These are phyloP conservation scores for Verticillium dahliae DNA, from an alignment of 2,329 filamentous ascomycete species.

Conservation along the genomic window DNA sequence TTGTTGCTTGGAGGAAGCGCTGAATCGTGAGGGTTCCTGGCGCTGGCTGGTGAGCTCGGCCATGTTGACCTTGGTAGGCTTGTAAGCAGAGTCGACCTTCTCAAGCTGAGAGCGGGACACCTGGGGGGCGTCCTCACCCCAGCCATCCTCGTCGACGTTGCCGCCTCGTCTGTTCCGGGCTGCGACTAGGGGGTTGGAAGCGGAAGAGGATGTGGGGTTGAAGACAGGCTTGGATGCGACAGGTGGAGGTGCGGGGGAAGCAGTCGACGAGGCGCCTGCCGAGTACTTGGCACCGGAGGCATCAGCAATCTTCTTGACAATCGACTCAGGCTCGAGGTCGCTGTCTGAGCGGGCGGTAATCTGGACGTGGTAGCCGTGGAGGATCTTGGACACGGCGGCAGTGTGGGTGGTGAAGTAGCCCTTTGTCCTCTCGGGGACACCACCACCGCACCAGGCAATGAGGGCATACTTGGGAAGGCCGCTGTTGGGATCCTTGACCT, in stretches of 20 bases:
- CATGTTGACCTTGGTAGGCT: conserved; percentile 93
- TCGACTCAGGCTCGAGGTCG: conserved; percentile 79
- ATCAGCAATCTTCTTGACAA: conserved; percentile 90
- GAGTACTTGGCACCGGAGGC: conserved; percentile 94
- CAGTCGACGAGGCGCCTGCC: conserved; percentile 51
- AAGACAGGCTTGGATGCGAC: conserved; percentile 88
- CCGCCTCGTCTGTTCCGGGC: conserved; percentile 55
- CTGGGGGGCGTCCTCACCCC: conserved; percentile 86
- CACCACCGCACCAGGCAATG: conserved; percentile 95
- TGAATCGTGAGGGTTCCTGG: conserved; percentile 57
- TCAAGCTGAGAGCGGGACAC: conserved; percentile 81
- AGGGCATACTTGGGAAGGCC: conserved; percentile 84
- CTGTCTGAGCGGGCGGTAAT: conserved; percentile 88
- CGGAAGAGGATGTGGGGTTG: conserved; percentile 61
- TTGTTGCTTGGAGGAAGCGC: conserved; percentile 37
- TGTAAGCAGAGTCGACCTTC: conserved; percentile 88
- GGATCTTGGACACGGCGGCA: conserved; percentile 79
- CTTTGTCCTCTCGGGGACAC: conserved; percentile 96
- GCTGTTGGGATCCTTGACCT: conserved; percentile 92
- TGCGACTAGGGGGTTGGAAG: conserved; percentile 65
- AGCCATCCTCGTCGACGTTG: conserved; percentile 76
- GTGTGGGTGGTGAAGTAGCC: conserved; percentile 97
- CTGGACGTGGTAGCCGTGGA: conserved; percentile 97
- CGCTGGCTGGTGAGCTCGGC: conserved; percentile 73
- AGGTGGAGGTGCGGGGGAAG: conserved; percentile 65